Evolutionary conservation across 208 protist genomes (phyloP).

Genomic region (Trypanosoma caninum): DNA sequence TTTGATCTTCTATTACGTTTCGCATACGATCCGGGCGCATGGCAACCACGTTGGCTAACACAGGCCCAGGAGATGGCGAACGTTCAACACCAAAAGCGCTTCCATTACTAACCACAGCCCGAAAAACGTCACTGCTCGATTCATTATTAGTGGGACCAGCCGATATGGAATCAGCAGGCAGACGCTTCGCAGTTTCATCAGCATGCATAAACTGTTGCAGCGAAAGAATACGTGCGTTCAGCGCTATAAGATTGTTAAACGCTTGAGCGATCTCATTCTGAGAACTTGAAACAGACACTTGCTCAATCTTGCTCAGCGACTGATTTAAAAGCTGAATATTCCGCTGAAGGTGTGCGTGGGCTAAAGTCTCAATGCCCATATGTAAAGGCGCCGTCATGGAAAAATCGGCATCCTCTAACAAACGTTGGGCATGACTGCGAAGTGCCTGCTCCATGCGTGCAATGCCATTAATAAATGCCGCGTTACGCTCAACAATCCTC

Average conservation of each 20-base stretch:
- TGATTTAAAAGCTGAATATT: slow-evolving; percentile 22
- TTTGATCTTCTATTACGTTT: slow-evolving; percentile 15
- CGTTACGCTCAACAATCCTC: slow-evolving; percentile 41
- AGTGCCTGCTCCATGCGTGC: slow-evolving; percentile 39
- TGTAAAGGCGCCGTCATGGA: slow-evolving; percentile 4
- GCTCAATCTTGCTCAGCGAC: slow-evolving; percentile 18
- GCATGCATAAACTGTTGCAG: slow-evolving; percentile 14
- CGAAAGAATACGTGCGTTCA: slow-evolving; percentile 15
- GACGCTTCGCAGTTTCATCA: slow-evolving; percentile 5
- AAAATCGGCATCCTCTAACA: slow-evolving; percentile 41
- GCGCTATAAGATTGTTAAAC: slow-evolving; percentile 11
- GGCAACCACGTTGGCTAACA: neutral
- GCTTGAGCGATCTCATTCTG: slow-evolving; percentile 21
- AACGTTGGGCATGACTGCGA: slow-evolving; percentile 42
- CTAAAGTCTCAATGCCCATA: slow-evolving; percentile 10
- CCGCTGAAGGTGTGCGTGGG: neutral
- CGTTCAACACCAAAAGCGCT: neutral
- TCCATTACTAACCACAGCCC: slow-evolving; percentile 2
- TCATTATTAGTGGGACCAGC: neutral
- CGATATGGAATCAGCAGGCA: neutral
- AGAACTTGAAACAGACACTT: slow-evolving; percentile 21
- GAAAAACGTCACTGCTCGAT: neutral
- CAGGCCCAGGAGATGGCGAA: slow-evolving; percentile 7
- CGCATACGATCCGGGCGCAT: slow-evolving; percentile 21
- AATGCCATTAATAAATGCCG: slow-evolving; percentile 36